Percentiles rank a stretch among this genome's conserved stretches.
These are phyloP conservation scores for Monosporozyma yasuniensis DNA, from an alignment of 805 yeast species.

Conservation along the genomic window DNA sequence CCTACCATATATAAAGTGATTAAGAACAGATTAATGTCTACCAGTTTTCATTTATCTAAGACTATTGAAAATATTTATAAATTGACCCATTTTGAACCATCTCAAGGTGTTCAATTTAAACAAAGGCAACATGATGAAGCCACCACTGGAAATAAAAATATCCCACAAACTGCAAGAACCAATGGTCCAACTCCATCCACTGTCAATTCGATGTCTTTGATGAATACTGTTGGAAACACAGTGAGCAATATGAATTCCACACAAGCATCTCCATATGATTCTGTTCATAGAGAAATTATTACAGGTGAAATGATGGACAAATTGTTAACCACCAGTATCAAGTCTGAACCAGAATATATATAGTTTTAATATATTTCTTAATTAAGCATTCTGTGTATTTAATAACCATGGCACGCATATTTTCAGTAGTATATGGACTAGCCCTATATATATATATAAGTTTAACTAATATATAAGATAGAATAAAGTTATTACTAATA, in stretches of 20 bases:
- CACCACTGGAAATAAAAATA: not conserved
- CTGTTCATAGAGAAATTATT: conserved; percentile 10
- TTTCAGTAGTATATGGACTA: too few relatives aligned
- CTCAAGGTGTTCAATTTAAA: conserved; percentile 39
- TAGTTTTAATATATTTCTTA: not conserved
- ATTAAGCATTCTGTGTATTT: too few relatives aligned
- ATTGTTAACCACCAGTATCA: conserved; percentile 25
- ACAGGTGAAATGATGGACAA: conserved; percentile 27
- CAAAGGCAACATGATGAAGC: not conserved
- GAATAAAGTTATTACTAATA: too few relatives aligned
- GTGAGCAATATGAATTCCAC: not conserved
- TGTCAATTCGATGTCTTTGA: conserved; percentile 7
- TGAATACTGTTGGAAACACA: conserved; percentile 1
- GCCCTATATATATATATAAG: too few relatives aligned
- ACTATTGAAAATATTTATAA: conserved; percentile 40
- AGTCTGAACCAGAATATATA: conserved; percentile 28
- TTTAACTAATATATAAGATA: too few relatives aligned
- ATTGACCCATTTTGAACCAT: conserved; percentile 48
- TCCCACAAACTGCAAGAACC: conserved; percentile 7
- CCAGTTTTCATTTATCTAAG: conserved; percentile 35
- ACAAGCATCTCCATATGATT: not conserved
- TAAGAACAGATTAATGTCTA: conserved; percentile 56
- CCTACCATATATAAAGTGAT: conserved; percentile 68
- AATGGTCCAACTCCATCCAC: conserved; percentile 3
- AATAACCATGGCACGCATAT: not conserved